Base-by-base conservation (phyloP, 1,284 basidiomycete genomes). In the Ganoderma lingzhi region DNA sequence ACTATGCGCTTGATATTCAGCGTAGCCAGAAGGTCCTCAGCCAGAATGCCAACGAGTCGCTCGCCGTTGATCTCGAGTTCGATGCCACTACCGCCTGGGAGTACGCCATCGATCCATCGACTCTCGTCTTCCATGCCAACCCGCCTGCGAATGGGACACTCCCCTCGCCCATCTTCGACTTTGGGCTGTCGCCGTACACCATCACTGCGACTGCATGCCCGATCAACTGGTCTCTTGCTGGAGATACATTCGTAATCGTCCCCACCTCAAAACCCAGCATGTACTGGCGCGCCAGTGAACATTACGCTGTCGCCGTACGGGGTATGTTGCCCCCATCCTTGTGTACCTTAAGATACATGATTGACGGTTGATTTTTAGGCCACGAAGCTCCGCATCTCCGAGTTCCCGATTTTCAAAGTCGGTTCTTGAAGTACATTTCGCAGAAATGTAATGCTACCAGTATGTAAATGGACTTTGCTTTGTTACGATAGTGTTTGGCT, bases 101-200 rank as follows among this genome's bases (percentile, higher is more conserved):
- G 71, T 88, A 83, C 72, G 87, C 87, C n/a, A 87, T 88, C 69
- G 86, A 88, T 73, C 84, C 86, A 1, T 74, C 82, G 2, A 87
- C 86, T 5, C 75, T 88, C 48, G 78, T 78, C 53, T 88, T 88
- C 78, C 74, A 77, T 66, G 80, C 81, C 45, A 77, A 73, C 12
- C 77, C 81, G 1, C 81, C 82, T 6, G 59, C 81, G 5, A 76
- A 78, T 19, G 81, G 81, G 19, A 76, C 73, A 28, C 80, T 88
- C 19, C 86, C 87, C 9, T 85, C 84, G 30, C 85, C 85, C 0
- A 78, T 87, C 28, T 88, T 85, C 73, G 86, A 87, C 75, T 81
- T 82, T 19, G 85, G 85, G 6, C 78, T 83, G 55, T 84, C 86
- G n/a, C 85, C 87, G 14, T 74, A 86, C 61, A 83, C 82, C 17